phyloP scores from a whole-genome alignment of 164 flowering plant genomes.

The Akebia trifoliata region DNA sequence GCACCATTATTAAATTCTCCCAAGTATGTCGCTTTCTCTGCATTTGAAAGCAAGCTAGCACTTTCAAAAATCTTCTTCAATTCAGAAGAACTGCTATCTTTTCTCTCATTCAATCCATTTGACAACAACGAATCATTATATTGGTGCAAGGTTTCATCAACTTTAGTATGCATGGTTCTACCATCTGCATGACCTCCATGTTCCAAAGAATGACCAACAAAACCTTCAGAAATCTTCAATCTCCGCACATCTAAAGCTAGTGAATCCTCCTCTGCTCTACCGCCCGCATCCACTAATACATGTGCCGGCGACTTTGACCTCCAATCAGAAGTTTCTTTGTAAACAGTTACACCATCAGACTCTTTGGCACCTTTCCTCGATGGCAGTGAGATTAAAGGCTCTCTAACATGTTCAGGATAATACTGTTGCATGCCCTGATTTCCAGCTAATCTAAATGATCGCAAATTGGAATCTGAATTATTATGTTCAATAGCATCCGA shows the following conservation, averaged over 20 bases:
- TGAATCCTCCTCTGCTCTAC: constrained; percentile 15
- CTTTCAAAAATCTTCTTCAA: constrained; percentile 15
- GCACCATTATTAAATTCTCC: constrained; percentile 18
- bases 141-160: constrained; percentile 22
- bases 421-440: constrained; percentile 14
- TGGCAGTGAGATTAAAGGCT: constrained; percentile 12
- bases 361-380: constrained; percentile 1
- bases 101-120: constrained; percentile 16
- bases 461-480: constrained; percentile 17
- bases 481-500: constrained; percentile 1
- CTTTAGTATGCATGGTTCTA: constrained; percentile 12
- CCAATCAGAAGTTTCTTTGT: constrained; percentile 12
- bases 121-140: constrained; percentile 16
- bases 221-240: constrained; percentile 17
- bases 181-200: constrained; percentile 15
- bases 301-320: constrained; percentile 12
- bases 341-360: constrained; percentile 5
- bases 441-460: constrained; percentile 8
- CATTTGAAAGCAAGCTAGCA: constrained; percentile 22
- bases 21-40: constrained; percentile 21
- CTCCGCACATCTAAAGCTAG: constrained; percentile 16
- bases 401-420: constrained; percentile 16
- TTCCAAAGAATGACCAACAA: constrained; percentile 15
- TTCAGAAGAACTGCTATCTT: constrained; percentile 18
- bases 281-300: constrained; percentile 7